Conservation (phyloP, 441 rosid species). For the Erodium trifolium region DNA sequence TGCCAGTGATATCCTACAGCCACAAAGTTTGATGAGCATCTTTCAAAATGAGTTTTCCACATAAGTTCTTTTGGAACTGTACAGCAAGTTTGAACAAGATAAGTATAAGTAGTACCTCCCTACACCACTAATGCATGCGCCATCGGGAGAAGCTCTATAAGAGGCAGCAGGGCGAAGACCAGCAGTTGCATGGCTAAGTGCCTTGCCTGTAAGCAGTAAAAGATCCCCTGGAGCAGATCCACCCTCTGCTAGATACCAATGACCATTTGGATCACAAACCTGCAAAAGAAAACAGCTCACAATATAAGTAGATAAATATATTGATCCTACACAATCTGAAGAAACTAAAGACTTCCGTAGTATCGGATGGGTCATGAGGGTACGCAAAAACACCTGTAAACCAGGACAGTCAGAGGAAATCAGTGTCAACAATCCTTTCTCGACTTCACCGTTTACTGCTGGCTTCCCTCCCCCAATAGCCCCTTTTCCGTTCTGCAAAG, state of each 20-base stretch:
- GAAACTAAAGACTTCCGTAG: not conserved
- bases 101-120: slow-evolving; percentile 50
- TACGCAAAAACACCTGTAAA: slow-evolving; percentile 48
- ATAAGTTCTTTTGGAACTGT: slow-evolving; percentile 18
- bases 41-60: not conserved
- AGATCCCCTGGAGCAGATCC: slow-evolving; percentile 67
- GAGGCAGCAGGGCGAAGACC: slow-evolving; percentile 86
- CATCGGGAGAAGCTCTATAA: slow-evolving; percentile 57
- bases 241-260: slow-evolving; percentile 85
- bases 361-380: not conserved
- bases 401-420: slow-evolving; percentile 76
- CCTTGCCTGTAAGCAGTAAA: slow-evolving; percentile 85
- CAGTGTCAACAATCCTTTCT: slow-evolving; percentile 81
- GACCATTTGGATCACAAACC: slow-evolving; percentile 96
- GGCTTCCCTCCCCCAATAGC: slow-evolving; percentile 63
- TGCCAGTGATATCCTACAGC: slow-evolving; percentile 66
- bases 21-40: slow-evolving; percentile 14
- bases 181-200: slow-evolving; percentile 88
- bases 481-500: slow-evolving; percentile 66
- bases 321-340: not conserved
- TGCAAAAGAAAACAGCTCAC: slow-evolving; percentile 25
- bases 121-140: slow-evolving; percentile 36
- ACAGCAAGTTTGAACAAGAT: not conserved
- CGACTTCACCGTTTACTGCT: slow-evolving; percentile 53
- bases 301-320: not conserved